A percentile compares a stretch with the other conserved stretches of the same genome.
phyloP scores from a whole-genome alignment of 2,329 filamentous ascomycete species.

The Alternaria sp. region DNA sequence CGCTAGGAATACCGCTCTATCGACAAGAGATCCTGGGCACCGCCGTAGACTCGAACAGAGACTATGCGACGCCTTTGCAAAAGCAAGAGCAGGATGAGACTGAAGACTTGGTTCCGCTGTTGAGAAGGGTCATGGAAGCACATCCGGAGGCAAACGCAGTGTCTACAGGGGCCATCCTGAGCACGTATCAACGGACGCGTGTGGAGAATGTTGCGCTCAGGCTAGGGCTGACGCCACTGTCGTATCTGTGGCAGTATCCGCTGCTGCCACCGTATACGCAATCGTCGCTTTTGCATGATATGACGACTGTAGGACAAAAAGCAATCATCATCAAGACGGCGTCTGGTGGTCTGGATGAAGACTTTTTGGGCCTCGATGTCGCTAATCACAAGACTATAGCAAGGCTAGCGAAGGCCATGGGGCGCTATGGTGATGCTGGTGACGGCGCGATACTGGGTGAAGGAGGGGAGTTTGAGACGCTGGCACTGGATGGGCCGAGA shows the following conservation, averaged over 20 bases:
- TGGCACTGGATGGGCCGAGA: conserved; percentile 80
- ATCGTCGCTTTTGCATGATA: conserved; percentile 73
- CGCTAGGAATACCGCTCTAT: conserved; percentile 83
- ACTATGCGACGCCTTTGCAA: conserved; percentile 62
- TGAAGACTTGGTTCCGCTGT: conserved; percentile 79
- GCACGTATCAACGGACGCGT: conserved; percentile 94
- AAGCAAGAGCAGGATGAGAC: conserved; percentile 71
- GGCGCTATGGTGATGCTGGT: conserved; percentile 69
- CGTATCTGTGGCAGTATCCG: conserved; percentile 93
- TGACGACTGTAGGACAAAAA: conserved; percentile 78
- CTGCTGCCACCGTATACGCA: conserved; percentile 64
- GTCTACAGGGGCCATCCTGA: conserved; percentile 89
- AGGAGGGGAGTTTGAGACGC: conserved; percentile 94
- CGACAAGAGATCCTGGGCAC: conserved; percentile 75
- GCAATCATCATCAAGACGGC: conserved; percentile 96
- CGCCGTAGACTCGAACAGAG: conserved; percentile 72
- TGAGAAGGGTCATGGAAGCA: conserved; percentile 67
- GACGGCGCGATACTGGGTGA: conserved; percentile 82
- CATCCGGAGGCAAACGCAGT: conserved; percentile 87
- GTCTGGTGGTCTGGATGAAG: conserved; percentile 83
- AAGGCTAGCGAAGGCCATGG: conserved; percentile 62
- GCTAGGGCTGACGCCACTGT: conserved; percentile 80
- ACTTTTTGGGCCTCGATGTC: conserved; percentile 81
- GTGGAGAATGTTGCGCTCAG: conserved; percentile 89
- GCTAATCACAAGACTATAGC: conserved; percentile 59